These are phyloP conservation scores for Taphrina deformans DNA, from an alignment of 1,139 yeast species.

Conservation along the genomic window DNA sequence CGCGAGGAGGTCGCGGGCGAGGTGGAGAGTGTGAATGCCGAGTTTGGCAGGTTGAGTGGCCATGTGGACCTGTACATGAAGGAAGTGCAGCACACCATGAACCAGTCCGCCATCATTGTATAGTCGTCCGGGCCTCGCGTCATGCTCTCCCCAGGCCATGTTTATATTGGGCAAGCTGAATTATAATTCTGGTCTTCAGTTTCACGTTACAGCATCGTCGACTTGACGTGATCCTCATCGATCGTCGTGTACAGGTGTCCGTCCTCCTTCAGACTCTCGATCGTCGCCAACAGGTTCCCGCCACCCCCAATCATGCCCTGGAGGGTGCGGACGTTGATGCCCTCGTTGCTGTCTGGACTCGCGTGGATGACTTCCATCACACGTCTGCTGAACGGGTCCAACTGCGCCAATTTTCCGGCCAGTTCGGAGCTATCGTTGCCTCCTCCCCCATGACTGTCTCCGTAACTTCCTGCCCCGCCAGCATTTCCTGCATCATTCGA, in stretches of 20 bases:
- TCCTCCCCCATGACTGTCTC: constrained; percentile 18
- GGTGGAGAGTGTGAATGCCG: constrained; percentile 55
- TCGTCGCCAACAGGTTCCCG: constrained; percentile 17
- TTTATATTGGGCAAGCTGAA: too few relatives aligned
- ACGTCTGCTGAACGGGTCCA: constrained; percentile 37
- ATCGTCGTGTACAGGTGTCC: constrained; percentile 40
- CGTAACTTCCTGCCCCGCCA: background rate
- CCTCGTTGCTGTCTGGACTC: constrained; percentile 38
- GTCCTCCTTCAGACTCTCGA: constrained; percentile 37
- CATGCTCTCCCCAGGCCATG: too few relatives aligned
- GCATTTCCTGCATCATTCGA: background rate
- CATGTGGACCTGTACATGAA: constrained; percentile 55
- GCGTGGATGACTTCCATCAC: constrained; percentile 36
- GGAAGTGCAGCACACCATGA: constrained; percentile 52
- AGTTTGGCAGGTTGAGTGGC: constrained; percentile 57
- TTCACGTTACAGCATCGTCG: constrained; percentile 6
- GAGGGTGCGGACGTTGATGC: constrained; percentile 37
- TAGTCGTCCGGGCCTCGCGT: background rate
- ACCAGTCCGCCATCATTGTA: constrained; percentile 26
- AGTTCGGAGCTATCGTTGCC: constrained; percentile 8
- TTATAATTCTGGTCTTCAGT: too few relatives aligned
- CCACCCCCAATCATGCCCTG: constrained; percentile 34
- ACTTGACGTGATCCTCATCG: constrained; percentile 39
- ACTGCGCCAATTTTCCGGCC: constrained; percentile 23
- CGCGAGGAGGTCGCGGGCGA: constrained; percentile 56